Evolutionary conservation across 768 basidiomycete genomes (phyloP), one percentile per base, ranked within the genome.

Genomic region (Auriscalpium microsporum): DNA sequence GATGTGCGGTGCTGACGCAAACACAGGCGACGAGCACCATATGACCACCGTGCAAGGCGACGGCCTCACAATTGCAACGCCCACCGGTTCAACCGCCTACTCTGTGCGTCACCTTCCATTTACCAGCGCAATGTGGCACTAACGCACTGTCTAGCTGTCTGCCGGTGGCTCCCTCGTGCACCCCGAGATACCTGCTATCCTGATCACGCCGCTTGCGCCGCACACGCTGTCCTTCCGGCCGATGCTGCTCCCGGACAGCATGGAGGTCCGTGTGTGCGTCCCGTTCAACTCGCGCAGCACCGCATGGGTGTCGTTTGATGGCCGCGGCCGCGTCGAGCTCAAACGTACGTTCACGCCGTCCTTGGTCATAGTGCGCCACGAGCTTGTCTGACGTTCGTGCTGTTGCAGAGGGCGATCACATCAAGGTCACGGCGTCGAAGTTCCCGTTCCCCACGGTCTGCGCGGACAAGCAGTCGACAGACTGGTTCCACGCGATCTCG

Each of bases 1-100:
- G 28, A 28, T 21, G 28, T 28, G 28, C 28, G 28, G 28, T 28
- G 28, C 28, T 28, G 28, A 57, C 67, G 19, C 62, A 52, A 52
- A 13, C 42, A 36, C 60, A 97, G 95, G 94, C 57, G 96, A 99
- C 67, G 95, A 99, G 60, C 92, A 99, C 70, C 96, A 98, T 73
- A 86, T 99, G 81, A 99, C 96, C 1, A 99, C 96, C 2, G 96
- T 98, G 3, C 96, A 98, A 72, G 96, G 94, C 0, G 96, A 99
- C 64, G 96, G 96, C 11, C 74, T 99, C 45, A 92, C 90, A 34
- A 86, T 99, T 14, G 87, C 87, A 21, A 99, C 96, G 0, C 96
- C 96, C 8, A 99, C 96, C 0, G 96, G 96, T 4, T 98, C 96
- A 0, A 99, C 96, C 10, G 96, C 96, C 3, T 99, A 99, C 70